Percentiles rank a stretch among this genome's conserved stretches.
Conservation (phyloP, 2,329 filamentous ascomycete species). For the Colletotrichum lini region DNA sequence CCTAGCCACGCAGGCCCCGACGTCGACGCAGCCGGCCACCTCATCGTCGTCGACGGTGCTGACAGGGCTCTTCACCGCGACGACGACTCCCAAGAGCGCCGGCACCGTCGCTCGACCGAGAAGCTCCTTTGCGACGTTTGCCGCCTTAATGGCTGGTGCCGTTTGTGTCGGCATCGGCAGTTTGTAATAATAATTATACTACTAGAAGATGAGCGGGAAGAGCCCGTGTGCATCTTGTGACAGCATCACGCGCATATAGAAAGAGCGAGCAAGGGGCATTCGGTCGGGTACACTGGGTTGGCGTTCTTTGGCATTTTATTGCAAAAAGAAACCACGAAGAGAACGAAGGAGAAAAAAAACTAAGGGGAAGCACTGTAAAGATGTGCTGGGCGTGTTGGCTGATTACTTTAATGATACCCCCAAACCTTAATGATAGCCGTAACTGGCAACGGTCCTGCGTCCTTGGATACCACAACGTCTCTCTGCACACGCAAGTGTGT, state of each 20-base stretch:
- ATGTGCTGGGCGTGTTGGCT: slow-evolving; percentile 14
- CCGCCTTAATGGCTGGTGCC: slow-evolving; percentile 45
- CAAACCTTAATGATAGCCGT: slow-evolving; percentile 1
- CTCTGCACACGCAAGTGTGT: no score
- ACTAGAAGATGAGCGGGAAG: no score
- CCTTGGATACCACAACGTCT: background rate
- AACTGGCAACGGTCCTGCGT: slow-evolving; percentile 1
- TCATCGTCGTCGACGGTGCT: slow-evolving; percentile 44
- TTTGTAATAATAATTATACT: background rate
- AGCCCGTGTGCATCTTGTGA: background rate
- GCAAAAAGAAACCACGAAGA: no score
- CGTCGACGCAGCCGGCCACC: slow-evolving; percentile 44
- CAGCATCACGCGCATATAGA: background rate
- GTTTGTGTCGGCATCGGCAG: slow-evolving; percentile 8
- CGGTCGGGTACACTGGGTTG: background rate
- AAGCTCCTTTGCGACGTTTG: slow-evolving; percentile 40
- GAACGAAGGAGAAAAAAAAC: background rate
- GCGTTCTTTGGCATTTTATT: slow-evolving; percentile 2
- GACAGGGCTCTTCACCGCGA: slow-evolving; percentile 55
- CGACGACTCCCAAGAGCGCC: slow-evolving; percentile 49
- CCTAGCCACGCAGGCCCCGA: slow-evolving; percentile 48
- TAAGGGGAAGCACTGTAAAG: background rate
- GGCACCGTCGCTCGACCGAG: background rate
- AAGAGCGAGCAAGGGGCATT: background rate
- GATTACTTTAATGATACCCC: slow-evolving; percentile 22